These are phyloP conservation scores for Starmerella apicola DNA, from an alignment of 805 yeast genomes.

Conservation along the genomic window DNA sequence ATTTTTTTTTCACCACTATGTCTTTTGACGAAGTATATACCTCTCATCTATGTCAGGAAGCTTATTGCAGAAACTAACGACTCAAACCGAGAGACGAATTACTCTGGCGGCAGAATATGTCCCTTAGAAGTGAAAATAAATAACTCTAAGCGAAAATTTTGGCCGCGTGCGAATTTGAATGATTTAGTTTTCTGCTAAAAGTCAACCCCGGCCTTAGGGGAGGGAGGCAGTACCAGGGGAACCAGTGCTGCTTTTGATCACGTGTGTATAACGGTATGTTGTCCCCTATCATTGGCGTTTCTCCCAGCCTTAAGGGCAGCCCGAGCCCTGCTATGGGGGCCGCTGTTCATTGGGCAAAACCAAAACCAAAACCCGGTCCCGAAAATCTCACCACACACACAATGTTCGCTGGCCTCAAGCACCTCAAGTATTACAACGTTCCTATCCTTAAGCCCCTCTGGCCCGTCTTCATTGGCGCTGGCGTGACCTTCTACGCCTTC, in stretches of 20 bases:
- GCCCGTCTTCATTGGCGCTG: conserved; percentile 83
- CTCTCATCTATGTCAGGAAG: conserved; percentile 18
- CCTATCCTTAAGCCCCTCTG: conserved; percentile 61
- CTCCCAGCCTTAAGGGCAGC: too few relatives aligned
- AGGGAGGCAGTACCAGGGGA: too few relatives aligned
- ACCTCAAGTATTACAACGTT: conserved; percentile 34
- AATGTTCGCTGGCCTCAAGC: conserved; percentile 25
- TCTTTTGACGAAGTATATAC: conserved; percentile 11
- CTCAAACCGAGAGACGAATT: conserved; percentile 18
- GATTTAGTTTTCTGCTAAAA: neutral
- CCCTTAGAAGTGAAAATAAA: conserved; percentile 1
- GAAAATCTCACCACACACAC: conserved; percentile 2
- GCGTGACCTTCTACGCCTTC: conserved; percentile 55
- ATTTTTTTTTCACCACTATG: too few relatives aligned
- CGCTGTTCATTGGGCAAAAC: too few relatives aligned
- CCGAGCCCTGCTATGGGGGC: too few relatives aligned
- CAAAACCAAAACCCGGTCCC: too few relatives aligned
- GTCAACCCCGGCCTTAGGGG: too few relatives aligned
- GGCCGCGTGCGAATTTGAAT: conserved; percentile 2
- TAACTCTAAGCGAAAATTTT: neutral
- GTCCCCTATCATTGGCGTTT: too few relatives aligned
- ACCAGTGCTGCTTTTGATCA: too few relatives aligned
- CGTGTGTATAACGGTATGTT: too few relatives aligned
- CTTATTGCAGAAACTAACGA: conserved; percentile 12
- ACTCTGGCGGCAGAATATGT: conserved; percentile 16